Evolutionary conservation across 2,329 filamentous ascomycete genomes (phyloP).

Genomic region (Botrytis medusae): DNA sequence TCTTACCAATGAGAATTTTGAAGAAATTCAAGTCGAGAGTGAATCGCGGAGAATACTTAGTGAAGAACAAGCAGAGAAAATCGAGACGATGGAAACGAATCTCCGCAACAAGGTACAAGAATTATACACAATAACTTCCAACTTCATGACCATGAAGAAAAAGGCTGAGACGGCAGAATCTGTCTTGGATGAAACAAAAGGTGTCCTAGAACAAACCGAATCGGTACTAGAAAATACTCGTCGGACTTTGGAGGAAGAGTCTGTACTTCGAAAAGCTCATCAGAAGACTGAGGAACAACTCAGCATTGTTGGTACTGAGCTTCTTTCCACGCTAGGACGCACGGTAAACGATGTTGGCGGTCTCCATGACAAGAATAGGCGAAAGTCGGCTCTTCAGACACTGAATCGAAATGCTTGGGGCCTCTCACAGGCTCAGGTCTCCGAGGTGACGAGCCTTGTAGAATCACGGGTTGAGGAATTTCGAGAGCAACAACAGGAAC

Average conservation of each 20-base stretch:
- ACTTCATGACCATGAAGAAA: constrained; percentile 84
- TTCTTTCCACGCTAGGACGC: constrained; percentile 74
- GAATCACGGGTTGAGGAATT: constrained; percentile 75
- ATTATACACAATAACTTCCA: constrained; percentile 80
- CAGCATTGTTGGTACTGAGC: constrained; percentile 67
- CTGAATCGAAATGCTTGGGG: constrained; percentile 79
- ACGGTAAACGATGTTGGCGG: constrained; percentile 80
- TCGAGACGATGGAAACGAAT: constrained; percentile 88
- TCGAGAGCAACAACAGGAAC: constrained; percentile 66
- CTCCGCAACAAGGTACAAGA: constrained; percentile 93
- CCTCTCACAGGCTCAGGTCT: constrained; percentile 71
- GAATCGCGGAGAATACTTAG: constrained; percentile 88
- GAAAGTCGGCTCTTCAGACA: constrained; percentile 79
- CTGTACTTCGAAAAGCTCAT: constrained; percentile 76
- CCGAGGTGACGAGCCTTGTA: constrained; percentile 72
- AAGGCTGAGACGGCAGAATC: constrained; percentile 77
- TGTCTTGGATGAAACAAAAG: constrained; percentile 75
- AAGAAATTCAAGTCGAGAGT: constrained; percentile 87
- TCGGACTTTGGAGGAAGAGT: constrained; percentile 76
- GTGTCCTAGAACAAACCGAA: constrained; percentile 83
- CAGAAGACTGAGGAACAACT: constrained; percentile 80
- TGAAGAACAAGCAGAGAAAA: constrained; percentile 88
- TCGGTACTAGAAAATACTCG: constrained; percentile 76
- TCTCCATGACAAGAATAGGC: constrained; percentile 80
- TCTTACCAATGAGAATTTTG: constrained; percentile 81